Percentiles rank a stretch among this genome's conserved stretches.
These are phyloP conservation scores for Pyrrhoderma lamaoense DNA, from an alignment of 1,284 basidiomycete genomes.

Conservation along the genomic window DNA sequence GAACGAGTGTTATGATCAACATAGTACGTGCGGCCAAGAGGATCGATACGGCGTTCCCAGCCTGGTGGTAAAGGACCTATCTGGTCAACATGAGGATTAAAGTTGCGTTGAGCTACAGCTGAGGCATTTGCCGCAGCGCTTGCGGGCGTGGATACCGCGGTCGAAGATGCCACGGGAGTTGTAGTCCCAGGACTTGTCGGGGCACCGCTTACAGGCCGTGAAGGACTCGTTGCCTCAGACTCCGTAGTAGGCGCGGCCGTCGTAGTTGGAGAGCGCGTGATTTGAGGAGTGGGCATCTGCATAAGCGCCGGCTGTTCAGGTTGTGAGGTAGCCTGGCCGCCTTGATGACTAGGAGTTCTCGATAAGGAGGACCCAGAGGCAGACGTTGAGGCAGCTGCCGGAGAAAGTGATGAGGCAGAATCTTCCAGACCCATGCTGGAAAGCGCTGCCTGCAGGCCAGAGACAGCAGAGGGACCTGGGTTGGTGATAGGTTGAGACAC, in stretches of 20 bases:
- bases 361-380: conserved; percentile 35
- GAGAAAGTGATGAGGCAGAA: conserved; percentile 47
- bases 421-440: conserved; percentile 50
- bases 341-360: conserved; percentile 48
- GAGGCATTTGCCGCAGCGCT: conserved; percentile 26
- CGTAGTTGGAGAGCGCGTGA: conserved; percentile 19
- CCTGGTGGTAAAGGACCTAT: conserved; percentile 76
- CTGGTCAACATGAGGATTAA: conserved; percentile 82
- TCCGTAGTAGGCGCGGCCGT: conserved; percentile 29
- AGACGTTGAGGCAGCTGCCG: conserved; percentile 25
- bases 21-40: conserved; percentile 86
- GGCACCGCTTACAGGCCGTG: conserved; percentile 31
- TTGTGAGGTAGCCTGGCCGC: conserved; percentile 28
- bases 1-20: conserved; percentile 91
- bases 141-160: conserved; percentile 7
- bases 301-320: conserved; percentile 29
- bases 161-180: conserved; percentile 22
- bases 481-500: conserved; percentile 67
- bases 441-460: conserved; percentile 45
- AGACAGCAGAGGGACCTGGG: conserved; percentile 60
- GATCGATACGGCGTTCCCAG: conserved; percentile 92
- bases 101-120: conserved; percentile 52
- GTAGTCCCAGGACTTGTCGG: conserved; percentile 18
- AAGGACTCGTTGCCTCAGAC: conserved; percentile 27
- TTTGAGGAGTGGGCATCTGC: conserved; percentile 33